Evolutionary conservation across 805 yeast species (phyloP).

Genomic region (Suhomyces pyralidae): DNA sequence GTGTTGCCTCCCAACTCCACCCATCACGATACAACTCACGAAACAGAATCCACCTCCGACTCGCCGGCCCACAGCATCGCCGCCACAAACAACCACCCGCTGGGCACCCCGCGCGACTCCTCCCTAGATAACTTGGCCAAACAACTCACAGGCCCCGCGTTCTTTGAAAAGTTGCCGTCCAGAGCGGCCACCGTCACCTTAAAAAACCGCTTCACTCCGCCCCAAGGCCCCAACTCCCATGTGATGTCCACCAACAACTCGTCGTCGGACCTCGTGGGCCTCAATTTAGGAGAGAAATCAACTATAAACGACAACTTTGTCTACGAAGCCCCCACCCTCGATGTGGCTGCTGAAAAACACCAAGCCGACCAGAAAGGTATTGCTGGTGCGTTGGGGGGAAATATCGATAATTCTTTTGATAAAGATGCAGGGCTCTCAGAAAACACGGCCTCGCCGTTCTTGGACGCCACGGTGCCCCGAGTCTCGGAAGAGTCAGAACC

Average conservation of each 20-base stretch:
- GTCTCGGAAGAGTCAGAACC: slow-evolving; percentile 7
- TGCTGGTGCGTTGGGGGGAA: slow-evolving; percentile 8
- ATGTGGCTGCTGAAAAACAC: neutral
- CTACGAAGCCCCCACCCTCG: slow-evolving; percentile 15
- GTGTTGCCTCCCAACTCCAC: slow-evolving; percentile 21
- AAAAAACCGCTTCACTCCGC: slow-evolving; percentile 12
- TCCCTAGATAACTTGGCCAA: slow-evolving; percentile 40
- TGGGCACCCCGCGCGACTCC: slow-evolving; percentile 2
- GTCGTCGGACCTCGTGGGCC: slow-evolving; percentile 22
- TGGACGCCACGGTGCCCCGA: neutral
- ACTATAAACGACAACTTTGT: slow-evolving; percentile 35
- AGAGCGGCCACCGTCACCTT: slow-evolving; percentile 24
- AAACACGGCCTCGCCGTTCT: slow-evolving; percentile 10
- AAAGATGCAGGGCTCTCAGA: slow-evolving; percentile 9
- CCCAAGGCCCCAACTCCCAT: neutral
- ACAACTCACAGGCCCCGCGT: slow-evolving; percentile 32
- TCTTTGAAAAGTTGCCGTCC: slow-evolving; percentile 39
- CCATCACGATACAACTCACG: neutral
- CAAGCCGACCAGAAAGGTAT: neutral
- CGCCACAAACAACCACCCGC: neutral
- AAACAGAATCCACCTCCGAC: slow-evolving; percentile 4
- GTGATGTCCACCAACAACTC: slow-evolving; percentile 19
- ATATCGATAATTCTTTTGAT: slow-evolving; percentile 21
- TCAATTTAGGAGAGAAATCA: slow-evolving; percentile 10
- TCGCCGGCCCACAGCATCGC: slow-evolving; percentile 2